Base-by-base conservation (phyloP, 495 filamentous ascomycete genomes). In the Daldinia loculata region DNA sequence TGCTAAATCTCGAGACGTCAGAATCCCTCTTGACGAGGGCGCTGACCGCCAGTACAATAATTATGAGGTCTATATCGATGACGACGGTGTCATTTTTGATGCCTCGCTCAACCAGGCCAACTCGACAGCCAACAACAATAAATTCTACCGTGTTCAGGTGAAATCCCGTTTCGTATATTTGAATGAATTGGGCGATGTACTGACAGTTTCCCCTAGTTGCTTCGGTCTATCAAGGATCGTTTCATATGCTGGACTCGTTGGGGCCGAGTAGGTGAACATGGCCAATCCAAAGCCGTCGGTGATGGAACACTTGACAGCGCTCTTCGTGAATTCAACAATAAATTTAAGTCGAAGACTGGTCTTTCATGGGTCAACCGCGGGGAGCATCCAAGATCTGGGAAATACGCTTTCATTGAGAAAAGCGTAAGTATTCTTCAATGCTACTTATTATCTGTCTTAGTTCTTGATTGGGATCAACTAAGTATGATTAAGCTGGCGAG, bases 261-360 rank as follows among this genome's bases (percentile, higher is more conserved):
- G 91, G 93, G 93, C 11, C 86, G 93, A 15, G 92, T 95, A 7
- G 93, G 93, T 0, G 91, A 94, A 63, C 71, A 59, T 34, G 93
- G 93, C 2, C 88, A 92, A 70, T 84, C 75, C 6, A 82, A 84
- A 1, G 62, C 82, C 17, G 69, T 90, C 2, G 82, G 80, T 2
- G 34, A 76, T 8, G 80, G 82, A 9, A 53, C 66, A 17, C 69
- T 90, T 6, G 64, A 68, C 0, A 39, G 66, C 5, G 92, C 92
- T 0, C 75, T 86, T 29, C 65, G 48, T 1, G 64, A 84, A 6
- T 96, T 92, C 61, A 78, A 91, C 32, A 89, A 86, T 74, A 92
- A 92, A 68, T 96, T 97, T 84, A 93, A 88, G 66, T 85, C 87
- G 66, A 95, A 96, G 77, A 86, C 91, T 0, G 92, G 93, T 7